These are phyloP conservation scores for Coemansia sp. DNA, from an alignment of 192 early-diverging fungal genomes.

Conservation along the genomic window DNA sequence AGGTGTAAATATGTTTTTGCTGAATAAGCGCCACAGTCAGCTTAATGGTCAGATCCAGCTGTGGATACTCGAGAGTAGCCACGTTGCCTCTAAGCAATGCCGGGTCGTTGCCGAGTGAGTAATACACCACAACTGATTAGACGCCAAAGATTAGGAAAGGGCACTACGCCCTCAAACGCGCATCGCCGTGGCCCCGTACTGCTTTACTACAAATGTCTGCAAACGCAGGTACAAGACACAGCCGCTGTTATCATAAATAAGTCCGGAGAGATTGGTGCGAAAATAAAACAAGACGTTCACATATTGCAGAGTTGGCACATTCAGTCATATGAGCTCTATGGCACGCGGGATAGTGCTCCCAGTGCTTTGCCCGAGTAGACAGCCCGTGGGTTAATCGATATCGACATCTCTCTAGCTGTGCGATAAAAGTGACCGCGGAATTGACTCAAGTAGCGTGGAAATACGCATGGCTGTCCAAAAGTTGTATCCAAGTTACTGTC, in stretches of 20 bases:
- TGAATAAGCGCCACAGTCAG: background rate
- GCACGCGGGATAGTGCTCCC: too few relatives aligned
- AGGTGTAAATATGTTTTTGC: background rate
- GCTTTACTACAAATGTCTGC: too few relatives aligned
- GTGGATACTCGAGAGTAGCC: background rate
- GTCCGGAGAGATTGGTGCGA: background rate
- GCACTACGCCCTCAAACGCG: background rate
- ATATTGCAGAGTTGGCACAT: background rate
- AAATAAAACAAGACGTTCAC: background rate
- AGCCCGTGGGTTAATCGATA: too few relatives aligned
- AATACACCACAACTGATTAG: background rate
- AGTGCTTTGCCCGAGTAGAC: too few relatives aligned
- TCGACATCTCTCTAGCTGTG: too few relatives aligned
- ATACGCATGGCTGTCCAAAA: too few relatives aligned
- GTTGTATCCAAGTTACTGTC: too few relatives aligned
- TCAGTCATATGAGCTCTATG: background rate
- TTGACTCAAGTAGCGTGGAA: too few relatives aligned
- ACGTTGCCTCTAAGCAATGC: background rate
- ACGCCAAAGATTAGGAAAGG: slow-evolving; percentile 7
- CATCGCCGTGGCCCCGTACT: background rate
- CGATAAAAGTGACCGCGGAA: too few relatives aligned
- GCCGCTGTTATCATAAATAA: background rate
- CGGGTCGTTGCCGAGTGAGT: slow-evolving; percentile 11
- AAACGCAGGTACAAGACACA: background rate
- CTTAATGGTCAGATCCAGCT: background rate